Evolutionary conservation across 2,329 filamentous ascomycete species (phyloP).

Genomic region (Paecilomyces dactylethromorphus): DNA sequence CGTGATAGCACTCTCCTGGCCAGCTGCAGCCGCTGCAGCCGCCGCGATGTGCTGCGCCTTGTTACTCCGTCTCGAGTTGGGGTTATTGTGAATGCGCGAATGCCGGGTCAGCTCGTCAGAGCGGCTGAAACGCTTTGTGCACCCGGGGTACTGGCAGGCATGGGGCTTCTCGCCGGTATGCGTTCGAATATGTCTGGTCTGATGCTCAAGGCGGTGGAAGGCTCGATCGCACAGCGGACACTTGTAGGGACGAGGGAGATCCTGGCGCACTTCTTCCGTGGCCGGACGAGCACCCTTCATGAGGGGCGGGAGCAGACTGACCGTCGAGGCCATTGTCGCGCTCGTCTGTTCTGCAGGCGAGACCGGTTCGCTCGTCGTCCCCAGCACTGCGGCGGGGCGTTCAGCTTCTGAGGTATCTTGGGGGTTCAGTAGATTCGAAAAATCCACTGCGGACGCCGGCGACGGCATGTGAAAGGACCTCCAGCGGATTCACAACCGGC

Average conservation of each 20-base stretch:
- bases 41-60: slow-evolving; percentile 64
- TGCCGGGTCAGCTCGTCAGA: slow-evolving; percentile 95
- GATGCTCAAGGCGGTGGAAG: slow-evolving; percentile 95
- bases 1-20: slow-evolving; percentile 43
- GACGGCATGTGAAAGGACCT: slow-evolving; percentile 62
- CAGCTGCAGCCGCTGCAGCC: slow-evolving; percentile 47
- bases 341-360: slow-evolving; percentile 19
- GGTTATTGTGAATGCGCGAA: slow-evolving; percentile 98
- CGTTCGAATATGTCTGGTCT: slow-evolving; percentile 85
- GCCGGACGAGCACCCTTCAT: slow-evolving; percentile 46
- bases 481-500: slow-evolving; percentile 1
- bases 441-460: slow-evolving; percentile 66
- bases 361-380: slow-evolving; percentile 6
- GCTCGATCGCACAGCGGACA: slow-evolving; percentile 97
- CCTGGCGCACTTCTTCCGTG: slow-evolving; percentile 58
- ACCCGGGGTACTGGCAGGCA: slow-evolving; percentile 88
- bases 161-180: slow-evolving; percentile 98
- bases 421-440: slow-evolving; percentile 68
- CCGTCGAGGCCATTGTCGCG: slow-evolving; percentile 36
- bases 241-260: slow-evolving; percentile 95
- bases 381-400: slow-evolving; percentile 10
- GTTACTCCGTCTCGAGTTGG: slow-evolving; percentile 89
- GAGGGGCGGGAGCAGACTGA: slow-evolving; percentile 39
- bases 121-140: slow-evolving; percentile 93
- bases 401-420: slow-evolving; percentile 28